These are phyloP conservation scores for Neurospora pannonica DNA, from an alignment of 495 filamentous ascomycete species.

Conservation along the genomic window DNA sequence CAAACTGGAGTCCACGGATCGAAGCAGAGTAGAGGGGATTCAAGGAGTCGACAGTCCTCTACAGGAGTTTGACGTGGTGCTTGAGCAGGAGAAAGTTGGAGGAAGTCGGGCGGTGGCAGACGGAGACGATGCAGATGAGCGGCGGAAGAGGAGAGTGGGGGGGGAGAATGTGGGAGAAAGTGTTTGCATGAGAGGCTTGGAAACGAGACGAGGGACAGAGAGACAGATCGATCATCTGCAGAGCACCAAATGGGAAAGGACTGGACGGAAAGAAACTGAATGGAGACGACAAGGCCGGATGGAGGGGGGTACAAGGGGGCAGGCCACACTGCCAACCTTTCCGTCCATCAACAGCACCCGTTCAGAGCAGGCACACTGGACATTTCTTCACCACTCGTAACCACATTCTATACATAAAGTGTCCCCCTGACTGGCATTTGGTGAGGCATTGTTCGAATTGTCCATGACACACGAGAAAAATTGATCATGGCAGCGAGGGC, in stretches of 20 bases:
- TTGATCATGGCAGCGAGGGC: not conserved
- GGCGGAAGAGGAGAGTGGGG: not conserved
- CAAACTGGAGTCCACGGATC: not conserved
- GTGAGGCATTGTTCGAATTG: not conserved
- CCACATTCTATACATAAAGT: not conserved
- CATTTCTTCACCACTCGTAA: not conserved
- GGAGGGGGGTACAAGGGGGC: not conserved
- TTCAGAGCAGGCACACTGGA: not conserved
- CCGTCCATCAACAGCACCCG: not conserved
- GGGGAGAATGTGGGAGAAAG: not conserved
- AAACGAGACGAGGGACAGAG: not conserved
- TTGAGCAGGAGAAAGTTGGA: not conserved
- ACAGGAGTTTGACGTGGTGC: not conserved
- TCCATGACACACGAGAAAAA: not conserved
- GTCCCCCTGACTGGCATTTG: not conserved
- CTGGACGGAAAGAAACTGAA: constrained; percentile 6
- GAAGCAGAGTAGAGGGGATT: not conserved
- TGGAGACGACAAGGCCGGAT: constrained; percentile 3
- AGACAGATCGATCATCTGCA: not conserved
- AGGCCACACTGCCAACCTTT: constrained; percentile 1
- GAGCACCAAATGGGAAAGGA: not conserved
- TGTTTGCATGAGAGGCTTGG: constrained; percentile 7
- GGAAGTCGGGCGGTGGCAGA: not conserved
- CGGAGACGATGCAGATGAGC: not conserved
- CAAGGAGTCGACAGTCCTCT: not conserved